phyloP scores from a whole-genome alignment of 257 asterid species.

The Solanum sitiens region DNA sequence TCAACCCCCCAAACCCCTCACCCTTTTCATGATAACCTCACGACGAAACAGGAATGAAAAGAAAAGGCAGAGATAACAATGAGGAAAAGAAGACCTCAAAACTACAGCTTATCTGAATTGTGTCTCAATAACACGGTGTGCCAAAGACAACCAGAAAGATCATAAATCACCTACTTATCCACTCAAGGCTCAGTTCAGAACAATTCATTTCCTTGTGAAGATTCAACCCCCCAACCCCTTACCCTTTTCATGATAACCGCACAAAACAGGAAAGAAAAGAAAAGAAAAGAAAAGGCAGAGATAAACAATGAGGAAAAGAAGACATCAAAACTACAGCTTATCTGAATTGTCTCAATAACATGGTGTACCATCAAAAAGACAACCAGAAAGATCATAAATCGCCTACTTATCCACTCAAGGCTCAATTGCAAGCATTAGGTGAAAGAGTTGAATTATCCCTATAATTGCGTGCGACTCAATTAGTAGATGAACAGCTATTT shows the following conservation, averaged over 20 bases:
- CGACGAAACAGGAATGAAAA: neutral
- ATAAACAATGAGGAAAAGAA: neutral
- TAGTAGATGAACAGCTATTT: neutral
- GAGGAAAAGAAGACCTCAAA: neutral
- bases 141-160: neutral
- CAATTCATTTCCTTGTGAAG: neutral
- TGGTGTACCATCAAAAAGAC: neutral
- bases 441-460: neutral
- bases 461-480: neutral
- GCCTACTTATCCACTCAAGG: neutral
- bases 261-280: neutral
- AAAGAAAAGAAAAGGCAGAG: neutral
- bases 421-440: neutral
- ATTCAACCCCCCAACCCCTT: neutral
- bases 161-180: neutral
- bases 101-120: neutral
- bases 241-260: neutral
- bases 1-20: neutral
- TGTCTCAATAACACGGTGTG: neutral
- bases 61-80: neutral
- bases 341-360: neutral
- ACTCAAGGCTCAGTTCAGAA: neutral
- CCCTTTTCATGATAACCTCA: neutral
- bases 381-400: neutral
- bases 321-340: neutral